These are phyloP conservation scores for Perilla frutescens DNA, from an alignment of 257 asterid species.

Conservation along the genomic window DNA sequence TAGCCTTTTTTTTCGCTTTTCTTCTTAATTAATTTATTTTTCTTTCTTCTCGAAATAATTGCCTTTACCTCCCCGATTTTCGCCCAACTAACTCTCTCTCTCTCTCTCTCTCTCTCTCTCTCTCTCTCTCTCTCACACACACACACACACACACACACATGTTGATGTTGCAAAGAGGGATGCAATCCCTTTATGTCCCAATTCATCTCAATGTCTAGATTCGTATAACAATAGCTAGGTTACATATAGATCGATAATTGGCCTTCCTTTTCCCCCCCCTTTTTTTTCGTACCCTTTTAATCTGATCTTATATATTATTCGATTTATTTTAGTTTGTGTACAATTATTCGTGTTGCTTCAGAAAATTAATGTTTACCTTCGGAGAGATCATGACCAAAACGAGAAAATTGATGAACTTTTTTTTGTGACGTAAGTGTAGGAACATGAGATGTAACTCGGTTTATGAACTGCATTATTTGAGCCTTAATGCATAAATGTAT, in stretches of 20 bases:
- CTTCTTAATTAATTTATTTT: not conserved
- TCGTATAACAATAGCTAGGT: not conserved
- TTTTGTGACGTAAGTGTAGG: no score
- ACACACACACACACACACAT: not conserved
- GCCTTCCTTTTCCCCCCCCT: not conserved
- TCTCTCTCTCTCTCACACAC: not conserved
- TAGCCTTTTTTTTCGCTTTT: not conserved
- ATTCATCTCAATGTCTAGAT: slow-evolving; percentile 15
- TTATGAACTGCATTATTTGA: no score
- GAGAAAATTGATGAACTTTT: no score
- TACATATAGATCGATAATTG: not conserved
- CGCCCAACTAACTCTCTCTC: not conserved
- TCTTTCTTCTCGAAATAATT: not conserved
- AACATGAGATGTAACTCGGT: no score
- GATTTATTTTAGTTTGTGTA: no score
- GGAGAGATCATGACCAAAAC: no score
- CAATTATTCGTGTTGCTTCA: no score
- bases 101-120: not conserved
- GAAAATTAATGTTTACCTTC: no score
- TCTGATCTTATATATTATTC: no score
- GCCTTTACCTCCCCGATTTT: slow-evolving; percentile 19
- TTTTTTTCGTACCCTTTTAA: not conserved
- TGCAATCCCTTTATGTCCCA: not conserved
- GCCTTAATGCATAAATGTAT: no score
- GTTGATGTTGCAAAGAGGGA: not conserved